Conservation (phyloP, 345 rosid genomes). For the Gossypium longicalyx region DNA sequence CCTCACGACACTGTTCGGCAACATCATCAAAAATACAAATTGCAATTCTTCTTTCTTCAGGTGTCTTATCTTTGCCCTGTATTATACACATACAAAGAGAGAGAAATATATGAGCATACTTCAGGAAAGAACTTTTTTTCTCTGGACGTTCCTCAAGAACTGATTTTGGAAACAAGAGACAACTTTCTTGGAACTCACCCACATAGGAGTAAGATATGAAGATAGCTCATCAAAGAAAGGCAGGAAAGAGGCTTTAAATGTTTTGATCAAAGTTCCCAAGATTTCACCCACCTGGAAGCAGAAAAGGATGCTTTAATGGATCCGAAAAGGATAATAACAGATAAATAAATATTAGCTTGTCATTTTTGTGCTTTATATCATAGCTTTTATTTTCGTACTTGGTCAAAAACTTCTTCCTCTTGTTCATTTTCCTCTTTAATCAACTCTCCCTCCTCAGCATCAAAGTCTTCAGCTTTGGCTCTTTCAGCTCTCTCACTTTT, state of each 20-base stretch:
- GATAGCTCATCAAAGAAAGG: constrained; percentile 93
- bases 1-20: constrained; percentile 95
- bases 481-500: constrained; percentile 91
- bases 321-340: background rate
- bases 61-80: constrained; percentile 95
- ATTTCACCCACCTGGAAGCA: constrained; percentile 84
- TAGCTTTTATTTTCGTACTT: constrained; percentile 39
- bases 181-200: constrained; percentile 58
- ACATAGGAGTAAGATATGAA: constrained; percentile 93
- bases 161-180: background rate
- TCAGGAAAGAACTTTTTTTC: background rate
- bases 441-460: constrained; percentile 96
- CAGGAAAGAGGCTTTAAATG: constrained; percentile 83
- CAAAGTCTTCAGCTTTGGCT: constrained; percentile 92
- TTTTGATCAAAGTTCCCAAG: constrained; percentile 95
- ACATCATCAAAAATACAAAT: constrained; percentile 98
- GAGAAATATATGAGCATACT: constrained; percentile 10
- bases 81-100: background rate
- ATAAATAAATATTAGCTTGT: background rate
- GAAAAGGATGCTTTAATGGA: background rate
- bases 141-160: background rate
- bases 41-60: constrained; percentile 98
- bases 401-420: constrained; percentile 99
- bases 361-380: background rate
- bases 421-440: constrained; percentile 97